Evolutionary conservation across 202 grass and related monocot species (phyloP).

Genomic region (Saccharum hybrid): DNA sequence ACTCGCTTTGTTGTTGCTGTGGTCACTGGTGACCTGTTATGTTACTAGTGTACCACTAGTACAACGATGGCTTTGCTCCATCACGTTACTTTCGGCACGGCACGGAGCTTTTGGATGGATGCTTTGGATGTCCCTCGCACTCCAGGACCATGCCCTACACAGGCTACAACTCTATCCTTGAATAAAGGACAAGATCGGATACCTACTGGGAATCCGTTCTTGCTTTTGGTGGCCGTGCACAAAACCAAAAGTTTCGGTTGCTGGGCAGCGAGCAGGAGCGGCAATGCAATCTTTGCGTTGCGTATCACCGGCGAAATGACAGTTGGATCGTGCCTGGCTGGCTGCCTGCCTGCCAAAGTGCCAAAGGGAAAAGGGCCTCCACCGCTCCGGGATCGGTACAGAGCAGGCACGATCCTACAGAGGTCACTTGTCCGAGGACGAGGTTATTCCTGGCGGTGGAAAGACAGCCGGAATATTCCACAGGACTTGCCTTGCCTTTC

Average conservation of each 20-base stretch:
- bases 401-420: not conserved
- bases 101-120: conserved; percentile 34
- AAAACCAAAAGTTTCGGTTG: conserved; percentile 30
- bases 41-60: not conserved
- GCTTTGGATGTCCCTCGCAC: conserved; percentile 6
- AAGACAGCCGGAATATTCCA: conserved; percentile 52
- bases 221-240: conserved; percentile 46
- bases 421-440: conserved; percentile 25
- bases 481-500: conserved; percentile 24
- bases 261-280: conserved; percentile 1
- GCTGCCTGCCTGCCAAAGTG: not conserved
- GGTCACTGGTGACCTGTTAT: not conserved
- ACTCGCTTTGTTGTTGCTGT: conserved; percentile 6
- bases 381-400: not conserved
- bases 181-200: conserved; percentile 43
- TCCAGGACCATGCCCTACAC: conserved; percentile 15
- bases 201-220: conserved; percentile 39
- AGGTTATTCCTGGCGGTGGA: conserved; percentile 29
- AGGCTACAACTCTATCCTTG: not conserved
- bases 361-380: not conserved
- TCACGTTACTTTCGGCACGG: conserved; percentile 50
- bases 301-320: conserved; percentile 44
- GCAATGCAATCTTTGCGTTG: conserved; percentile 7
- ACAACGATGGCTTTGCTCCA: conserved; percentile 33
- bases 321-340: not conserved